phyloP scores from a whole-genome alignment of 345 rosid species.

The Eucalyptus globulus region DNA sequence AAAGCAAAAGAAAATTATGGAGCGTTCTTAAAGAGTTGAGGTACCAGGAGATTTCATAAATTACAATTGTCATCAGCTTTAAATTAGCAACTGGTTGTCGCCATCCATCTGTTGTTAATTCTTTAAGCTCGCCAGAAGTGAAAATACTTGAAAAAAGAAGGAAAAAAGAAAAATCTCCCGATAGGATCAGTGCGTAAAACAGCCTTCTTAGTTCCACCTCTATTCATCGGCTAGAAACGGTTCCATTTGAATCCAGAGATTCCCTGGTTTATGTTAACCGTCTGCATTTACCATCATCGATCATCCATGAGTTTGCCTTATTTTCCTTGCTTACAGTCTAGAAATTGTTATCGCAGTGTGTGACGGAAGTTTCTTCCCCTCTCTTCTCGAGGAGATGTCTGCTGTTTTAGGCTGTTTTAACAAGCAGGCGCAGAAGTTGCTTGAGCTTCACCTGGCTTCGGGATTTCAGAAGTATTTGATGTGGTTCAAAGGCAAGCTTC shows the following conservation, averaged over 20 bases:
- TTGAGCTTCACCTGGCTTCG: slow-evolving; percentile 79
- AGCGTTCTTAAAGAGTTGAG: background rate
- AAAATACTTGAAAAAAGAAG: background rate
- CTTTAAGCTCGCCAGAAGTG: background rate
- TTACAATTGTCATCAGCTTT: background rate
- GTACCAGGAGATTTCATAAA: background rate
- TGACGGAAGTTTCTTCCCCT: slow-evolving; percentile 90
- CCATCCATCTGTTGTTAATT: background rate
- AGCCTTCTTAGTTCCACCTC: background rate
- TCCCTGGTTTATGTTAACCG: background rate
- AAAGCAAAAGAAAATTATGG: background rate
- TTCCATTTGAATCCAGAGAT: background rate
- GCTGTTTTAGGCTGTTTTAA: slow-evolving; percentile 78
- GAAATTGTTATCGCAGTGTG: slow-evolving; percentile 35
- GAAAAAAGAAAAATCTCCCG: background rate
- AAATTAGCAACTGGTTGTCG: background rate
- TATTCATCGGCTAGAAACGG: background rate
- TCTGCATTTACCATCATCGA: background rate
- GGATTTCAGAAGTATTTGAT: slow-evolving; percentile 53
- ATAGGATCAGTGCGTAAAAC: background rate
- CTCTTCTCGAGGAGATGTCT: slow-evolving; percentile 75
- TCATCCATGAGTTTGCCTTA: background rate
- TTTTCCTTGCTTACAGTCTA: background rate
- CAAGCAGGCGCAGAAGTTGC: slow-evolving; percentile 70
- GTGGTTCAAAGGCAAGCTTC: slow-evolving; percentile 60